phyloP scores from a whole-genome alignment of 2,329 filamentous ascomycete genomes.

The Zopfia rhizophila region DNA sequence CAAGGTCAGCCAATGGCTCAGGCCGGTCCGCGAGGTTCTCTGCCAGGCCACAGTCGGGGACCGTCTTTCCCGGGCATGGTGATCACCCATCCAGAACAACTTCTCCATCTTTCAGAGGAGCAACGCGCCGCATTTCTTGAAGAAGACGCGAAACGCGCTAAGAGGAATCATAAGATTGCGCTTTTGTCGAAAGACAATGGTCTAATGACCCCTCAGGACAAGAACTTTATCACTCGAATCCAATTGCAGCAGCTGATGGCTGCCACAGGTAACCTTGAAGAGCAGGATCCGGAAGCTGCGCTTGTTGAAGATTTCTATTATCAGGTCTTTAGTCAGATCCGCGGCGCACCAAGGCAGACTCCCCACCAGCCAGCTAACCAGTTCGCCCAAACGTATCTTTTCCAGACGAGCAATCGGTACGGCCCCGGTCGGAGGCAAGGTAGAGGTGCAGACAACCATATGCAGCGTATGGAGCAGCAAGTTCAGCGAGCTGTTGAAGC shows the following conservation, averaged over 20 bases:
- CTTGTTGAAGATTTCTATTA: conserved; percentile 98
- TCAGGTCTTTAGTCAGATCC: conserved; percentile 94
- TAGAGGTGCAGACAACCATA: conserved; percentile 91
- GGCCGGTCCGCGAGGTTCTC: conserved; percentile 44
- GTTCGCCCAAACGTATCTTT: conserved; percentile 97
- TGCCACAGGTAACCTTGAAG: conserved; percentile 86
- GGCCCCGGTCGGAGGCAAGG: conserved; percentile 77
- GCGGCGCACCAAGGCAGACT: conserved; percentile 87
- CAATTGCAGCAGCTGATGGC: conserved; percentile 96
- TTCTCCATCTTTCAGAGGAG: conserved; percentile 81
- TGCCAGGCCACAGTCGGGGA: conserved; percentile 52
- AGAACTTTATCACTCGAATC: conserved; percentile 98
- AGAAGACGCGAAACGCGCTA: conserved; percentile 93
- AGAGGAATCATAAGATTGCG: conserved; percentile 98
- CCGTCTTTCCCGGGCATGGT: conserved; percentile 63
- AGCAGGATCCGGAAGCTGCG: conserved; percentile 80
- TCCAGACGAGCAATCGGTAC: conserved; percentile 89
- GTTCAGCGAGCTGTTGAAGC: conserved; percentile 97
- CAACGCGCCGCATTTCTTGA: conserved; percentile 85
- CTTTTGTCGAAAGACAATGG: conserved; percentile 93
- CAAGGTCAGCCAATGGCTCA: conserved; percentile 53
- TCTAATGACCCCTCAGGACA: conserved; percentile 98
- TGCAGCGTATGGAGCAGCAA: conserved; percentile 99
- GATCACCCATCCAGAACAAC: conserved; percentile 75
- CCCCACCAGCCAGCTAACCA: conserved; percentile 93